Evolutionary conservation across 2,329 filamentous ascomycete species (phyloP).

Genomic region (Keithomyces neogunnii): DNA sequence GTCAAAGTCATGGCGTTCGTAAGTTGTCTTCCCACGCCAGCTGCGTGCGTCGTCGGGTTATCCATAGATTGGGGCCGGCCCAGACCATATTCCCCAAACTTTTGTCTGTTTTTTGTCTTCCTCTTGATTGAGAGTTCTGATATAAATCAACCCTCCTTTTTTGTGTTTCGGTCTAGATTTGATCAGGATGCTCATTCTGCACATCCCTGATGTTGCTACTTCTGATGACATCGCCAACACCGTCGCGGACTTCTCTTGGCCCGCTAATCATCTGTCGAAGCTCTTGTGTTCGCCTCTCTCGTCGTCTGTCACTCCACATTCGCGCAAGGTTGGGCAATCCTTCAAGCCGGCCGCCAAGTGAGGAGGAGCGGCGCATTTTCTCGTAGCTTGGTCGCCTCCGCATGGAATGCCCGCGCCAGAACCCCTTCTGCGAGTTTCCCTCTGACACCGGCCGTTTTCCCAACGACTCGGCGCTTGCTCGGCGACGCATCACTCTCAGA

Average conservation of each 20-base stretch:
- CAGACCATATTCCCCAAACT: background rate
- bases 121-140: background rate
- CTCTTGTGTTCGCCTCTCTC: slow-evolving; percentile 50
- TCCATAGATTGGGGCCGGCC: background rate
- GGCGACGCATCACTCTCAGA: slow-evolving; percentile 48
- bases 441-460: slow-evolving; percentile 24
- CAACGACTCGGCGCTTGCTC: slow-evolving; percentile 38
- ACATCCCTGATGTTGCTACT: slow-evolving; percentile 18
- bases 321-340: slow-evolving; percentile 45
- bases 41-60: background rate
- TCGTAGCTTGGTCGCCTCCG: slow-evolving; percentile 16
- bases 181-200: background rate
- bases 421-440: slow-evolving; percentile 13
- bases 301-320: slow-evolving; percentile 47
- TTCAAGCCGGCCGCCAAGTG: slow-evolving; percentile 40
- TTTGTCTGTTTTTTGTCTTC: background rate
- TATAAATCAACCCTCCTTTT: background rate
- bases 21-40: slow-evolving; percentile 1
- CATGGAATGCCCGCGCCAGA: slow-evolving; percentile 24
- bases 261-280: slow-evolving; percentile 52
- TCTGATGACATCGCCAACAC: slow-evolving; percentile 48
- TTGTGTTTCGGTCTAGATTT: background rate
- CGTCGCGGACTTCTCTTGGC: slow-evolving; percentile 49
- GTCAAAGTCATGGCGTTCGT: slow-evolving; percentile 9
- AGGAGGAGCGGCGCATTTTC: slow-evolving; percentile 24